phyloP scores from a whole-genome alignment of 306 rosid species.

The Lithocarpus polystachyus region DNA sequence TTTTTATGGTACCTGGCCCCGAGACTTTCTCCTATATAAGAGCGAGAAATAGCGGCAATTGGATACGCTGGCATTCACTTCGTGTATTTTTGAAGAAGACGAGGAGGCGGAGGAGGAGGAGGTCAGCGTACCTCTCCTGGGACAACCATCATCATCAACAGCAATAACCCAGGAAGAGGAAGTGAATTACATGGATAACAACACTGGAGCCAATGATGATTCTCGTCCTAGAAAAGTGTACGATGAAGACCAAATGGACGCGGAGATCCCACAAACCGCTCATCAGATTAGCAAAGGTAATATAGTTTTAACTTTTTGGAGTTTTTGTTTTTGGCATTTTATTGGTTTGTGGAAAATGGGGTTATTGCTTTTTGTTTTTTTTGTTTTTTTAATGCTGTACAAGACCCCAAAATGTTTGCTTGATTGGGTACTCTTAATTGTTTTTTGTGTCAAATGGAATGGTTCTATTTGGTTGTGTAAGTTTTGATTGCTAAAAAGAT shows the following conservation, averaged over 20 bases:
- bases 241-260: conserved; percentile 25
- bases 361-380: background rate
- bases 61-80: too few relatives aligned
- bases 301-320: background rate
- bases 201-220: conserved; percentile 8
- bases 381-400: background rate
- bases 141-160: background rate
- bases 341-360: too few relatives aligned
- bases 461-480: background rate
- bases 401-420: background rate
- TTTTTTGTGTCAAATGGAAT: background rate
- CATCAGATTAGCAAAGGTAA: conserved; percentile 70
- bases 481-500: background rate
- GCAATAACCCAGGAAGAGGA: background rate
- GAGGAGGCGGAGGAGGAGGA: background rate
- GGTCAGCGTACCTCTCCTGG: conserved; percentile 2
- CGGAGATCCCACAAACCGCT: conserved; percentile 63
- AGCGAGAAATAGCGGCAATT: too few relatives aligned
- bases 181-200: background rate
- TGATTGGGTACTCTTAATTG: background rate
- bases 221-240: background rate
- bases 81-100: too few relatives aligned
- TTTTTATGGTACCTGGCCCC: too few relatives aligned
- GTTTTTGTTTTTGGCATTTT: background rate
- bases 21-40: too few relatives aligned